A percentile compares a stretch with the other conserved stretches of the same genome.
Evolutionary conservation across 2,329 filamentous ascomycete species (phyloP).

Genomic region (Colletotrichum tanaceti): DNA sequence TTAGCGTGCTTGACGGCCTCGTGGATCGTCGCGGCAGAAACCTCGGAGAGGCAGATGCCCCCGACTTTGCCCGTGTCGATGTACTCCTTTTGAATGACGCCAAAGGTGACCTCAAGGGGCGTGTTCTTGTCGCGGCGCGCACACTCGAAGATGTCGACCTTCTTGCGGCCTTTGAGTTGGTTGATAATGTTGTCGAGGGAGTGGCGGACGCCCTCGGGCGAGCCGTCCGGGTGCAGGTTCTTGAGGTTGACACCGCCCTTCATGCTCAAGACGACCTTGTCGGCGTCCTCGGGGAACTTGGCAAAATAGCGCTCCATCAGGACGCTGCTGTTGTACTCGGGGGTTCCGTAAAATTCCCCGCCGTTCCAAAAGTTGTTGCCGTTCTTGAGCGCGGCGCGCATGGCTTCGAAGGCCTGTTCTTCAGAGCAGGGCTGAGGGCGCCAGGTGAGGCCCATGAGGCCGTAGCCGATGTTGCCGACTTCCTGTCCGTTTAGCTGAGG

Average conservation of each 20-base stretch:
- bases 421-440: conserved; percentile 53
- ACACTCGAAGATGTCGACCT: conserved; percentile 70
- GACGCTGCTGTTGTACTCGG: conserved; percentile 67
- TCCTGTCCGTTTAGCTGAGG: conserved; percentile 54
- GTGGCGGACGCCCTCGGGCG: conserved; percentile 63
- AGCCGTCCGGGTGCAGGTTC: conserved; percentile 59
- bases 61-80: conserved; percentile 64
- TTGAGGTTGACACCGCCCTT: conserved; percentile 65
- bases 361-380: conserved; percentile 69
- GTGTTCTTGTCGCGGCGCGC: conserved; percentile 65
- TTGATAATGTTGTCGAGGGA: conserved; percentile 68
- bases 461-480: conserved; percentile 64
- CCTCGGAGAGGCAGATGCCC: conserved; percentile 64
- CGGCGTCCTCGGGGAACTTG: conserved; percentile 71
- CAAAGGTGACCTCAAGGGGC: conserved; percentile 58
- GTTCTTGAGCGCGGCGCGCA: conserved; percentile 63
- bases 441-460: conserved; percentile 65
- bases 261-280: conserved; percentile 70
- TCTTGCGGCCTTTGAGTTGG: conserved; percentile 65
- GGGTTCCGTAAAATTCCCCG: conserved; percentile 73
- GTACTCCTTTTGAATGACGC: conserved; percentile 59
- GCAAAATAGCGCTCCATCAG: conserved; percentile 72
- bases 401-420: conserved; percentile 64
- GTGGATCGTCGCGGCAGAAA: conserved; percentile 60
- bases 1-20: conserved; percentile 58